Conservation (phyloP, 495 filamentous ascomycete species). For the Cercophora samala region DNA sequence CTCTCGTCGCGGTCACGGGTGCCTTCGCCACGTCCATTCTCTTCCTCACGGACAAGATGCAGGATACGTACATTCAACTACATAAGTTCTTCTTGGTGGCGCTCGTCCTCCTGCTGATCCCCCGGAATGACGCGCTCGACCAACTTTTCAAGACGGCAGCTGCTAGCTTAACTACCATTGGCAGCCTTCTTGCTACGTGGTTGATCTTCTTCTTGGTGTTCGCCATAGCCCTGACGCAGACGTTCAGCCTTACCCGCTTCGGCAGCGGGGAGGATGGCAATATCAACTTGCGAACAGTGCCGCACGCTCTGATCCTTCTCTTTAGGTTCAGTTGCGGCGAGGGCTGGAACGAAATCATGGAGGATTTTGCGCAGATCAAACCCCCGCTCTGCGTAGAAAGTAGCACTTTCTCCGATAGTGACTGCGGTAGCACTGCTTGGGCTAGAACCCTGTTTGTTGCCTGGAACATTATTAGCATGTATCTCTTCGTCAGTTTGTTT, state of each 20-base stretch:
- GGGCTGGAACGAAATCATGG: conserved; percentile 96
- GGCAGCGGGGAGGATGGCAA: conserved; percentile 69
- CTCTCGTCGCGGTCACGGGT: conserved; percentile 79
- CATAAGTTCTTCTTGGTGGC: conserved; percentile 94
- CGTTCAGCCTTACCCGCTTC: conserved; percentile 92
- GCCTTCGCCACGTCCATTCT: conserved; percentile 74
- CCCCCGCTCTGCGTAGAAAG: conserved; percentile 71
- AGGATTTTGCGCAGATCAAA: conserved; percentile 80
- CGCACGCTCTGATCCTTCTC: conserved; percentile 87
- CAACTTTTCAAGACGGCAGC: conserved; percentile 99
- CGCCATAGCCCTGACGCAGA: conserved; percentile 94
- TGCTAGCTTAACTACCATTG: conserved; percentile 86
- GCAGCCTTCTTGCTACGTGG: conserved; percentile 94
- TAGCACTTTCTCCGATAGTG: conserved; percentile 70
- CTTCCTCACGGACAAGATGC: conserved; percentile 52
- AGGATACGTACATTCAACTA: conserved; percentile 65
- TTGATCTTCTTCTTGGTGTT: conserved; percentile 94
- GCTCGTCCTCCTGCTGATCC: conserved; percentile 87
- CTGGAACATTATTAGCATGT: conserved; percentile 99
- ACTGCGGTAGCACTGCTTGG: conserved; percentile 89
- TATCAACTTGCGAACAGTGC: conserved; percentile 89
- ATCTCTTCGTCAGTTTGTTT: conserved; percentile 98
- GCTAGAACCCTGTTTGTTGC: conserved; percentile 83
- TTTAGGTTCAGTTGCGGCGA: conserved; percentile 92
- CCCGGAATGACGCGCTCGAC: conserved; percentile 93